Evolutionary conservation across 768 basidiomycete species (phyloP).

Genomic region (Collybia mongolica): DNA sequence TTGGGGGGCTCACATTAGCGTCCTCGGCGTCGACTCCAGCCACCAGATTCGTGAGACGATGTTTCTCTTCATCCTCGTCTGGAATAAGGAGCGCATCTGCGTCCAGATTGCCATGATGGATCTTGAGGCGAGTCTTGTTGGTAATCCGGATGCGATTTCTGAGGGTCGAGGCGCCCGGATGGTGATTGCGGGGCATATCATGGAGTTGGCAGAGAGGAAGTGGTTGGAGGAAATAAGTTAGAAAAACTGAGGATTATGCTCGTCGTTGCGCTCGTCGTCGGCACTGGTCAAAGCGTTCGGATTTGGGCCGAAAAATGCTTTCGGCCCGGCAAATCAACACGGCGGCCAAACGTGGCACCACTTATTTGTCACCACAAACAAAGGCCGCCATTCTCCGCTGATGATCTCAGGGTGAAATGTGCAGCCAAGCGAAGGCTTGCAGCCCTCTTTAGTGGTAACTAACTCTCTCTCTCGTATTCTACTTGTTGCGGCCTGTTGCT

Average conservation of each 20-base stretch:
- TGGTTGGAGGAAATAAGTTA: conserved; percentile 36
- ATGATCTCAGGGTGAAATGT: background rate
- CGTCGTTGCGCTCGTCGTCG: conserved; percentile 53
- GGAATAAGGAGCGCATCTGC: conserved; percentile 77
- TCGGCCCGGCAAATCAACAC: conserved; percentile 52
- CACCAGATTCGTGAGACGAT: conserved; percentile 69
- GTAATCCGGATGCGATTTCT: conserved; percentile 89
- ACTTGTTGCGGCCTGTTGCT: background rate
- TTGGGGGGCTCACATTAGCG: conserved; percentile 76
- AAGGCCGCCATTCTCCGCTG: background rate
- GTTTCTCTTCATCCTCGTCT: conserved; percentile 85
- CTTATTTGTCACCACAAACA: conserved; percentile 35
- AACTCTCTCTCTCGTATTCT: no score
- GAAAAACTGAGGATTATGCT: conserved; percentile 29
- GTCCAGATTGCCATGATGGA: conserved; percentile 80
- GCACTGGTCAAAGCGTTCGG: conserved; percentile 56
- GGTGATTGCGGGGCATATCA: conserved; percentile 86
- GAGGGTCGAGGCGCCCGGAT: conserved; percentile 74
- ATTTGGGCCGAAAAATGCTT: conserved; percentile 62
- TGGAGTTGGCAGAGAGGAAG: conserved; percentile 49
- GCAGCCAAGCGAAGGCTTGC: background rate
- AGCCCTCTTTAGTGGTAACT: no score
- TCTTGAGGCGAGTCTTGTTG: conserved; percentile 88
- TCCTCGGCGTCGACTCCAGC: conserved; percentile 92
- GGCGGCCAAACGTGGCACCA: conserved; percentile 31